These are phyloP conservation scores for Abrus precatorius DNA, from an alignment of 306 rosid genomes.

Conservation along the genomic window DNA sequence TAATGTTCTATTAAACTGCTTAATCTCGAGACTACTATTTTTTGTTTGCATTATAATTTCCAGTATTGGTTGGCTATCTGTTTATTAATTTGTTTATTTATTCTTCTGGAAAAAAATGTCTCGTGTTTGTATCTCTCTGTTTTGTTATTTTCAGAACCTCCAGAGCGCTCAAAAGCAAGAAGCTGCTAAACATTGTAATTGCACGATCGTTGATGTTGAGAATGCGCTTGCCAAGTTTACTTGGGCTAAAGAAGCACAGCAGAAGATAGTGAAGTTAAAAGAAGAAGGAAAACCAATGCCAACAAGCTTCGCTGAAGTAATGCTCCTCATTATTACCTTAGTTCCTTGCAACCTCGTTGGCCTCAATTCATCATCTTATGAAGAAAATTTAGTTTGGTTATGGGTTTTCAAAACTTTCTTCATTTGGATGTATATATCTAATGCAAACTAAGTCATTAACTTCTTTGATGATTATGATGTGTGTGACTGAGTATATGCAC, in stretches of 20 bases:
- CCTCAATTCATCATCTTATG: not conserved
- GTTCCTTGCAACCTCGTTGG: slow-evolving; percentile 10
- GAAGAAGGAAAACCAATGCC: slow-evolving; percentile 96
- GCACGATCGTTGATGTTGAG: slow-evolving; percentile 85
- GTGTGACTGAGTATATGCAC: slow-evolving; percentile 12
- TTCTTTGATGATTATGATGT: slow-evolving; percentile 28
- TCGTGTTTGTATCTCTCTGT: slow-evolving; percentile 38
- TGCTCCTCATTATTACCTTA: slow-evolving; percentile 28
- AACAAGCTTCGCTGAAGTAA: slow-evolving; percentile 65
- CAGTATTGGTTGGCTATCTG: not conserved
- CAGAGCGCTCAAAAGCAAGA: slow-evolving; percentile 65
- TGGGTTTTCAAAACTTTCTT: slow-evolving; percentile 3
- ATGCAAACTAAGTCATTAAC: slow-evolving; percentile 27
- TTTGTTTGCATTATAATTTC: not conserved
- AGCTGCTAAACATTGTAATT: slow-evolving; percentile 84
- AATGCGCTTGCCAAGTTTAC: slow-evolving; percentile 85
- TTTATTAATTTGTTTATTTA: not conserved
- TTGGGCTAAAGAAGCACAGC: slow-evolving; percentile 92
- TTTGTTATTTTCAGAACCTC: slow-evolving; percentile 68
- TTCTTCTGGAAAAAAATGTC: not conserved
- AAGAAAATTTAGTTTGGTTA: not conserved
- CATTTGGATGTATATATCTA: slow-evolving; percentile 5
- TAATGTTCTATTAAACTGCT: not conserved
- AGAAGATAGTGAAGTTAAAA: slow-evolving; percentile 73
- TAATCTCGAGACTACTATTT: no score